Evolutionary conservation across 768 basidiomycete species (phyloP).

Genomic region (Boletus pseudopeckii): DNA sequence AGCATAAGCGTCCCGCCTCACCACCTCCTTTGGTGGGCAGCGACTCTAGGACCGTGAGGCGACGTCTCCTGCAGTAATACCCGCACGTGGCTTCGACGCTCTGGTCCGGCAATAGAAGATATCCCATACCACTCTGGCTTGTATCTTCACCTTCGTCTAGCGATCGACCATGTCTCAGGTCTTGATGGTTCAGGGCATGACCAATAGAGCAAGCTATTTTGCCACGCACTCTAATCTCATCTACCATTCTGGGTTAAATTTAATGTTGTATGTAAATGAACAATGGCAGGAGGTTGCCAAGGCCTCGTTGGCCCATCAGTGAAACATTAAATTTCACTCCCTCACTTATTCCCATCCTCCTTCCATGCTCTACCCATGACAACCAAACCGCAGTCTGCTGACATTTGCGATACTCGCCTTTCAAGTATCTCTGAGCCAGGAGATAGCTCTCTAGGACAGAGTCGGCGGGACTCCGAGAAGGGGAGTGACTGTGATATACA

Average conservation of each 20-base stretch:
- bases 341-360: background rate
- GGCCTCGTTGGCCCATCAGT: conserved; percentile 7
- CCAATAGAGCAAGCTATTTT: background rate
- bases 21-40: background rate
- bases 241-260: background rate
- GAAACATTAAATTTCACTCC: background rate
- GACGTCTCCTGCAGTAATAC: conserved; percentile 9
- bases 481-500: conserved; percentile 8
- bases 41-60: conserved; percentile 10
- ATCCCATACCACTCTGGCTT: background rate
- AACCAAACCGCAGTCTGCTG: conserved; percentile 8
- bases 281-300: background rate
- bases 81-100: background rate
- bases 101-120: background rate
- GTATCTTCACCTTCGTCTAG: background rate
- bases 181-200: background rate
- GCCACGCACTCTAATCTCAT: background rate
- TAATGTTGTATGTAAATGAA: conserved; percentile 6
- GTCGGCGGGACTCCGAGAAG: conserved; percentile 9
- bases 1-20: conserved; percentile 16
- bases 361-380: conserved; percentile 15
- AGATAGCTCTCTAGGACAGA: background rate
- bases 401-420: conserved; percentile 1
- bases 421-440: conserved; percentile 9
- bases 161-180: too few relatives aligned